Base-by-base conservation (phyloP, 768 basidiomycete genomes). In the Cystobasidiopsis lactophilus region DNA sequence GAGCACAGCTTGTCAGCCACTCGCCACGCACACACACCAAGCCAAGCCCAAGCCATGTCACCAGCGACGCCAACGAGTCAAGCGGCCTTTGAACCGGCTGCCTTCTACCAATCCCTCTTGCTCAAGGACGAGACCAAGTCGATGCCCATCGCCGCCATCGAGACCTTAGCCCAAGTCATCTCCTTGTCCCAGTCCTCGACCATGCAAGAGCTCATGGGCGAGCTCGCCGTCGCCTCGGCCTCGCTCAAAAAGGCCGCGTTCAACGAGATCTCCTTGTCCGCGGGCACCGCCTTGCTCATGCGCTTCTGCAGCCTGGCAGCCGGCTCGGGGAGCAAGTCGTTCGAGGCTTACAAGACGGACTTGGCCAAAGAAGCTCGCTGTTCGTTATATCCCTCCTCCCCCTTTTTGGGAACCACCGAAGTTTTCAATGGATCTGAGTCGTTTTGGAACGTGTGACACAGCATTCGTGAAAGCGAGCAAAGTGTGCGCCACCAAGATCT, bases 251-350 rank as follows among this genome's bases (percentile, higher is more conserved):
- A 69, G 24, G 71, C 71, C n/a, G 73, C 77, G 0, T 70, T 77
- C 26, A 86, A 85, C 65, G 75, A 82, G 23, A 82, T 88, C 68
- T 78, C 83, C 57, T 70, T 85, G 56, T 79, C 79, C 56, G 83
- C 83, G n/a, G 86, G 86, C 52, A 83, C 80, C 66, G 80, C 86
- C 65, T 73, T 91, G 38, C 86, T 91, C 70, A 79, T 83, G 61
- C 79, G 82, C 11, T 91, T 86, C 60, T 81, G 86, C 60, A 85
- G 84, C 13, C 54, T 62, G 3, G 16, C 33, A 7, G 47, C 52
- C 5, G 51, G 54, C 1, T 52, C 55, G 52, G 57, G 57, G 3
- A 58, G 57, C 58, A 88, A 84, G 85, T 76, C 64, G 85, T 95
- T 68, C 70, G 77, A 38, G 76, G 52, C 55, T 27, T 59, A 60